A percentile compares a stretch with the other conserved stretches of the same genome.
phyloP scores from a whole-genome alignment of 225 moss, liverwort and hornwort species.

The Bryum argenteum region DNA sequence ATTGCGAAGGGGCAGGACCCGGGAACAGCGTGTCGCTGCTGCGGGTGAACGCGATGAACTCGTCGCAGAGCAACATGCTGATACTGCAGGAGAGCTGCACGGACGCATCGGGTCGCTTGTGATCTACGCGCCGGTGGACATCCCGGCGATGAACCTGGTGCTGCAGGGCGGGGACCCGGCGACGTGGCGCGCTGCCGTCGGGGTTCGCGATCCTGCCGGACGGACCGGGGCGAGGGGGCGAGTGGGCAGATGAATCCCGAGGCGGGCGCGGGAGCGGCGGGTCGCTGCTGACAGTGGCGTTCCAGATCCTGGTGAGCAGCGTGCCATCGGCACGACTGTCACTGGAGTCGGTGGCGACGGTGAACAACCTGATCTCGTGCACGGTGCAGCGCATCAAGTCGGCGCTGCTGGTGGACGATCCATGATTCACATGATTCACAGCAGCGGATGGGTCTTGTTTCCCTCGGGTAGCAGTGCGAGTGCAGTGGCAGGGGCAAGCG shows the following conservation, averaged over 20 bases:
- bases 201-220: slow-evolving; percentile 62
- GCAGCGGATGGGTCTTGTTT: slow-evolving; percentile 5
- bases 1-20: slow-evolving; percentile 63
- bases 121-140: slow-evolving; percentile 65
- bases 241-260: slow-evolving; percentile 34
- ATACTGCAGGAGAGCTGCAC: slow-evolving; percentile 72
- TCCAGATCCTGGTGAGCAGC: slow-evolving; percentile 63
- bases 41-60: slow-evolving; percentile 60
- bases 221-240: slow-evolving; percentile 25
- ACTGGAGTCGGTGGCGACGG: slow-evolving; percentile 59
- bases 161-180: slow-evolving; percentile 62
- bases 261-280: slow-evolving; percentile 40
- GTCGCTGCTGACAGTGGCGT: slow-evolving; percentile 56
- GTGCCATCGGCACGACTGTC: slow-evolving; percentile 57
- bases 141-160: slow-evolving; percentile 65
- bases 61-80: slow-evolving; percentile 66
- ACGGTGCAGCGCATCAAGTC: slow-evolving; percentile 85
- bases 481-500: background rate
- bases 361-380: slow-evolving; percentile 66
- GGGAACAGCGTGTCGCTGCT: slow-evolving; percentile 59
- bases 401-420: slow-evolving; percentile 71
- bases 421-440: background rate
- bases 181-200: slow-evolving; percentile 57
- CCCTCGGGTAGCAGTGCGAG: slow-evolving; percentile 16
- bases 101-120: slow-evolving; percentile 57